Conservation (phyloP, 1,139 yeast species). For the Yamadazyma friedrichii region DNA sequence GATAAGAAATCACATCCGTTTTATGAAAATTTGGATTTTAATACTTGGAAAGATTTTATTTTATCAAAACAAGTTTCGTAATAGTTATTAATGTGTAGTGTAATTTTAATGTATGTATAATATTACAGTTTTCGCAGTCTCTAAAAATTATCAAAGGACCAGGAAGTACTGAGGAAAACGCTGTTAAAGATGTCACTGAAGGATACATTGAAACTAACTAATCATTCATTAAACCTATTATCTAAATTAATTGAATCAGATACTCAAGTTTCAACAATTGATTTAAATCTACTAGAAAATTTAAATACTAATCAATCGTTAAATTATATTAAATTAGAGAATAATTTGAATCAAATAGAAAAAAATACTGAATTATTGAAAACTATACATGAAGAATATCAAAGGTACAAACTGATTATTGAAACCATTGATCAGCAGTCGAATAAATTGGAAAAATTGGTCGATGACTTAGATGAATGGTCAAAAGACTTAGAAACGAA, state of each 20-base stretch:
- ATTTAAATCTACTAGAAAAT: conserved; percentile 52
- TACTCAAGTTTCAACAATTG: conserved; percentile 51
- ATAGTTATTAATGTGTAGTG: neutral
- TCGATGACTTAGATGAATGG: conserved; percentile 49
- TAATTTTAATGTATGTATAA: conserved; percentile 2
- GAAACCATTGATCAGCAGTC: conserved; percentile 47
- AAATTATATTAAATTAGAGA: conserved; percentile 55
- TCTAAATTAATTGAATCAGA: conserved; percentile 47
- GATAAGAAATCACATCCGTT: conserved; percentile 32
- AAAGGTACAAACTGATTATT: conserved; percentile 27
- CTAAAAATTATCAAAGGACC: no score
- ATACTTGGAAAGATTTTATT: conserved; percentile 34
- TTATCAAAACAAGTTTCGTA: neutral
- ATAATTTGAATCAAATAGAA: conserved; percentile 40
- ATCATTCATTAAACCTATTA: conserved; percentile 30
- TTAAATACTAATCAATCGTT: conserved; percentile 58
- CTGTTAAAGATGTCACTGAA: conserved; percentile 25
- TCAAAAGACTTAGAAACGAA: conserved; percentile 5
- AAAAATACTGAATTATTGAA: conserved; percentile 29
- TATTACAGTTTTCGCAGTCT: neutral
- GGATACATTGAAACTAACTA: conserved; percentile 31
- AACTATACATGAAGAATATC: conserved; percentile 31
- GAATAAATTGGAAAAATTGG: conserved; percentile 42
- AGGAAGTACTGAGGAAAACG: no score
- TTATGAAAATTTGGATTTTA: conserved; percentile 26